These are phyloP conservation scores for Farysia itapuensis DNA, from an alignment of 1,284 basidiomycete species.

Conservation along the genomic window DNA sequence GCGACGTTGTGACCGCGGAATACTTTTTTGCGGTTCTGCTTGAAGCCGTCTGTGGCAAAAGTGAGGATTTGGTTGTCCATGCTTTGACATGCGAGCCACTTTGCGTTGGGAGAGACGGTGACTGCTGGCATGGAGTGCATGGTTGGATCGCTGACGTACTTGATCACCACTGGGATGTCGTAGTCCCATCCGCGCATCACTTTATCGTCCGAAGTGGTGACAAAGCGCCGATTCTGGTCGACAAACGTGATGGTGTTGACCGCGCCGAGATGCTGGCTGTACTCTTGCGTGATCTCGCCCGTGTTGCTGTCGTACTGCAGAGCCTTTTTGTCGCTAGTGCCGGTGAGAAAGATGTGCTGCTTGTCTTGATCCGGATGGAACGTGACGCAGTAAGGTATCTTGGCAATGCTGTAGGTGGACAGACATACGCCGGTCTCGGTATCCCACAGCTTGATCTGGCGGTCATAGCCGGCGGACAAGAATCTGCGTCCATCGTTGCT, in stretches of 20 bases:
- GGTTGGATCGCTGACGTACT: constrained; percentile 97
- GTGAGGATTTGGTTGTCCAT: constrained; percentile 97
- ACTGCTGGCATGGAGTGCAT: constrained; percentile 99
- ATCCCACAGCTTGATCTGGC: constrained; percentile 98
- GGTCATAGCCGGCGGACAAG: constrained; percentile 90
- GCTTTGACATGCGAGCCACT: constrained; percentile 95
- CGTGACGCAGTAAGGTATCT: constrained; percentile 89
- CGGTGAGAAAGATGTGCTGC: constrained; percentile 92
- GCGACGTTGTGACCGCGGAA: constrained; percentile 95
- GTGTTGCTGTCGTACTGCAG: constrained; percentile 96
- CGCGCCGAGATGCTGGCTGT: constrained; percentile 95
- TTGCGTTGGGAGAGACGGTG: constrained; percentile 86
- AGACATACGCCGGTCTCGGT: constrained; percentile 96
- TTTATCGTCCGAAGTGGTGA: constrained; percentile 98
- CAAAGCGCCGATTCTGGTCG: constrained; percentile 89
- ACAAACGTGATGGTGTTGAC: constrained; percentile 99
- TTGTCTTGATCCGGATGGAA: constrained; percentile 97
- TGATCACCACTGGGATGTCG: constrained; percentile 97
- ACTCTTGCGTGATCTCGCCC: constrained; percentile 93
- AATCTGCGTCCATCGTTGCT: constrained; percentile 88
- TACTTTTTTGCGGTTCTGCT: constrained; percentile 95
- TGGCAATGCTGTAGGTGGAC: constrained; percentile 92
- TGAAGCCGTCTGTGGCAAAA: constrained; percentile 90
- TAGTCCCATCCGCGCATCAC: constrained; percentile 90
- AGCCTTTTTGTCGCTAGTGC: constrained; percentile 99